phyloP scores from a whole-genome alignment of 2,329 filamentous ascomycete species.

The Scorias spongiosa region DNA sequence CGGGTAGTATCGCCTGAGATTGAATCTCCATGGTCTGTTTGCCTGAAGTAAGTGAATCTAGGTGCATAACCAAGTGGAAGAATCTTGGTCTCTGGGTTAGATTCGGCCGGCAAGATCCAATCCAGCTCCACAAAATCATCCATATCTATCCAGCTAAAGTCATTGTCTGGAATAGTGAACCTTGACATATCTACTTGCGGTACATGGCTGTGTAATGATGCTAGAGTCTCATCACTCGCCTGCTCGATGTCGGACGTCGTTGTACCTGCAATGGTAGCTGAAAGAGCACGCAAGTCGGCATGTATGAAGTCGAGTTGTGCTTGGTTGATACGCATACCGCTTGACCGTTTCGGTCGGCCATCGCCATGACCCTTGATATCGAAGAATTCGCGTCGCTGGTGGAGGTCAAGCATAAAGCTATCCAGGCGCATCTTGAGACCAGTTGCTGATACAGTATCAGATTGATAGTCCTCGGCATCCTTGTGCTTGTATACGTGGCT shows the following conservation, averaged over 20 bases:
- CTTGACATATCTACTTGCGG: constrained; percentile 53
- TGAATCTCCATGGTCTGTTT: constrained; percentile 77
- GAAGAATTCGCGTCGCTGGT: constrained; percentile 87
- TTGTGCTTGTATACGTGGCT: constrained; percentile 99
- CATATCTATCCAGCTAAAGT: constrained; percentile 97
- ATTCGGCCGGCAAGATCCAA: constrained; percentile 82
- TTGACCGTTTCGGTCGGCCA: constrained; percentile 66
- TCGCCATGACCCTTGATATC: constrained; percentile 51
- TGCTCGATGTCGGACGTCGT: constrained; percentile 58
- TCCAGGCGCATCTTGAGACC: constrained; percentile 93
- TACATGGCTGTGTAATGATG: constrained; percentile 38
- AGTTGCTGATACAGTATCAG: constrained; percentile 71
- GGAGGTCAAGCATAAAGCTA: constrained; percentile 92
- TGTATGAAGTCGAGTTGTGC: constrained; percentile 84
- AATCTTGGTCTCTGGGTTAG: constrained; percentile 87
- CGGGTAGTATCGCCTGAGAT: constrained; percentile 68
- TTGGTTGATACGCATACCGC: constrained; percentile 88
- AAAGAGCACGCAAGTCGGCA: constrained; percentile 84
- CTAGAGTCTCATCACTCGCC: constrained; percentile 47
- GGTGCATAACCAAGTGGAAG: constrained; percentile 82
- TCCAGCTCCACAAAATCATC: constrained; percentile 97
- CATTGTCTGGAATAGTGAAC: constrained; percentile 90
- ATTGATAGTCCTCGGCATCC: constrained; percentile 71
- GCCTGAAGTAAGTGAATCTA: constrained; percentile 91
- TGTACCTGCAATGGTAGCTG: constrained; percentile 73